Evolutionary conservation across 495 filamentous ascomycete genomes (phyloP), one percentile per base, ranked within the genome.

Genomic region (Clohesyomyces aquaticus): DNA sequence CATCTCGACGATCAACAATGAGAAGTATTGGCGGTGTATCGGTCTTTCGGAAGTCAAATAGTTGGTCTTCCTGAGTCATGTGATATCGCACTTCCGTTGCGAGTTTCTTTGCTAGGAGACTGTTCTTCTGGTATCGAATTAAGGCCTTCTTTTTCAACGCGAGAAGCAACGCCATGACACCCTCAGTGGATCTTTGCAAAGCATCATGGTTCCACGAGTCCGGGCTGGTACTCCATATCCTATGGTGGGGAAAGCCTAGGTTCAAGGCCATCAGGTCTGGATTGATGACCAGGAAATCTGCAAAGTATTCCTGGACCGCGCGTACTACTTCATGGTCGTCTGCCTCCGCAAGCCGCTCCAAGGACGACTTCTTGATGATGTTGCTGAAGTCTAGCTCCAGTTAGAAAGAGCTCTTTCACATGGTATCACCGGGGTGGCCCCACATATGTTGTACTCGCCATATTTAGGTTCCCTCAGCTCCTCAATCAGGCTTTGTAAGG

Each of bases 281-380:
- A 71, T 98, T 98, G 72, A 97, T 85, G 68, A 96, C 91, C 49
- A 94, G 82, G 66, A 91, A 98, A 75, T 98, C 94, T 45, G 92
- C 90, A 67, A 97, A 98, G 75, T 96, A 88, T 76, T 98, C 94
- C 75, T 96, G 92, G 8, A 98, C 88, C 16, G 82, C 81, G 56
- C 88, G 91, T 52, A 98, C 93, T 25, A 98, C 93, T 75, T 98
- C 94, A 67, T 98, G 91, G 61, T 96, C 91, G 71, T 98, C 94
- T n/a, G 94, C 91, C 77, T 98, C 94, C 19, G 94, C 94, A 25
- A 98, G 82, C 26, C 95, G 84, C 74, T 98, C 94, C 3, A 98
- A 82, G 1, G 95, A 90, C 10, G 95, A 98, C 76, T 98, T 98
- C 73, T 93, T 93, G 73, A 94, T 87, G 43, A 97, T 86, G 75